Percentiles rank a stretch among this genome's conserved stretches.
These are phyloP conservation scores for Penicillium roqueforti DNA, from an alignment of 495 filamentous ascomycete species.

Conservation along the genomic window DNA sequence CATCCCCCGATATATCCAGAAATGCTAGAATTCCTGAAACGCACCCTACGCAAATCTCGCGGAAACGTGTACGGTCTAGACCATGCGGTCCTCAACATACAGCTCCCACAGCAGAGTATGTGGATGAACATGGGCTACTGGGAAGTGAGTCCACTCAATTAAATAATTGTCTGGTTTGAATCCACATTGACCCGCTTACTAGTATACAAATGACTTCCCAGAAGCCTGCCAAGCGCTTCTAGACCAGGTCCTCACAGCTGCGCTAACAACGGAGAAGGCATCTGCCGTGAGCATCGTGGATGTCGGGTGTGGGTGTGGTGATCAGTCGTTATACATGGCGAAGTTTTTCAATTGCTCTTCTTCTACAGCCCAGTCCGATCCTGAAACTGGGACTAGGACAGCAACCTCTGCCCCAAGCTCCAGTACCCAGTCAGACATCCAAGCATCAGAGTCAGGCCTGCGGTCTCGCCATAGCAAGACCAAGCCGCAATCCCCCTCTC, in stretches of 20 bases:
- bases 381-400: background rate
- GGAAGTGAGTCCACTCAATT: slow-evolving; percentile 22
- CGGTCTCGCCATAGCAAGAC: background rate
- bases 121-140: slow-evolving; percentile 45
- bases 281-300: slow-evolving; percentile 35
- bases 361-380: background rate
- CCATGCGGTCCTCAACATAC: slow-evolving; percentile 32
- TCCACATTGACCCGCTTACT: background rate
- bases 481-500: background rate
- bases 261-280: slow-evolving; percentile 18
- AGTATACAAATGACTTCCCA: slow-evolving; percentile 33
- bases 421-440: background rate
- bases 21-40: slow-evolving; percentile 11
- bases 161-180: background rate
- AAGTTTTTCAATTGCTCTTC: background rate
- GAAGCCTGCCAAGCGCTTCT: slow-evolving; percentile 41
- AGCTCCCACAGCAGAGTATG: slow-evolving; percentile 31
- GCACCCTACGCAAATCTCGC: background rate
- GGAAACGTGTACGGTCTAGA: slow-evolving; percentile 28
- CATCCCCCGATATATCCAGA: background rate
- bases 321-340: slow-evolving; percentile 38
- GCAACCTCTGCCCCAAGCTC: background rate
- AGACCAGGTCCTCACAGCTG: slow-evolving; percentile 37
- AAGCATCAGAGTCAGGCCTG: background rate
- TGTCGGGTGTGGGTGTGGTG: slow-evolving; percentile 49